A percentile compares a stretch with the other conserved stretches of the same genome.
phyloP scores from a whole-genome alignment of 495 filamentous ascomycete genomes.

The Jackrogersella minutella region DNA sequence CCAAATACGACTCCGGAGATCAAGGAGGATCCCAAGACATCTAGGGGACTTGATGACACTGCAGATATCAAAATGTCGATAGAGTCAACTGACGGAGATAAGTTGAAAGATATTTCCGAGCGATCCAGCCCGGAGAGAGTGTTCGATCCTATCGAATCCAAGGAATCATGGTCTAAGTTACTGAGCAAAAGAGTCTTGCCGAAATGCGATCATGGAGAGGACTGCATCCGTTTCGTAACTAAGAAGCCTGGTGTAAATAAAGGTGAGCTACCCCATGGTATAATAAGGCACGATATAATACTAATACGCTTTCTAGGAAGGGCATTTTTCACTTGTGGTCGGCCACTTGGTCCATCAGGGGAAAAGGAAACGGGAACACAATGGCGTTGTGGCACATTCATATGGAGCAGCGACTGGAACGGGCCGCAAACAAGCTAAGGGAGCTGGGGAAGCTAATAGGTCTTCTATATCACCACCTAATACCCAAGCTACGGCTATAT shows the following conservation, averaged over 20 bases:
- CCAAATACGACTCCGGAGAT: background rate
- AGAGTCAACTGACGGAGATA: background rate
- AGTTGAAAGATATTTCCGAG: background rate
- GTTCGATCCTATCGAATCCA: conserved; percentile 74
- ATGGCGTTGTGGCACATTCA: conserved; percentile 88
- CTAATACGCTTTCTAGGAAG: conserved; percentile 59
- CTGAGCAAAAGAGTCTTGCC: conserved; percentile 79
- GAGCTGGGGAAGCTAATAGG: background rate
- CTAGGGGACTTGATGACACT: conserved; percentile 19
- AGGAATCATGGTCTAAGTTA: conserved; percentile 86
- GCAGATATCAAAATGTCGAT: conserved; percentile 17
- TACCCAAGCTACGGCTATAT: background rate
- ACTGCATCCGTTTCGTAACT: conserved; percentile 79
- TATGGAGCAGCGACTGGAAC: conserved; percentile 88
- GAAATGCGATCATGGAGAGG: conserved; percentile 86
- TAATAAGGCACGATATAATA: background rate
- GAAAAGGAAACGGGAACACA: conserved; percentile 81
- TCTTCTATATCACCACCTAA: background rate
- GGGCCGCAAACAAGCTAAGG: conserved; percentile 14
- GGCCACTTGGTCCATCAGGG: conserved; percentile 83
- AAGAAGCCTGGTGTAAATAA: conserved; percentile 88
- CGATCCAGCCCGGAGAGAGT: conserved; percentile 46
- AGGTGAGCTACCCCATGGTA: conserved; percentile 46
- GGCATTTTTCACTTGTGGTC: conserved; percentile 85
- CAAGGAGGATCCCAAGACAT: background rate